These are phyloP conservation scores for Tetrahymena malaccensis DNA, from an alignment of 73 alveolate genomes.

Conservation along the genomic window DNA sequence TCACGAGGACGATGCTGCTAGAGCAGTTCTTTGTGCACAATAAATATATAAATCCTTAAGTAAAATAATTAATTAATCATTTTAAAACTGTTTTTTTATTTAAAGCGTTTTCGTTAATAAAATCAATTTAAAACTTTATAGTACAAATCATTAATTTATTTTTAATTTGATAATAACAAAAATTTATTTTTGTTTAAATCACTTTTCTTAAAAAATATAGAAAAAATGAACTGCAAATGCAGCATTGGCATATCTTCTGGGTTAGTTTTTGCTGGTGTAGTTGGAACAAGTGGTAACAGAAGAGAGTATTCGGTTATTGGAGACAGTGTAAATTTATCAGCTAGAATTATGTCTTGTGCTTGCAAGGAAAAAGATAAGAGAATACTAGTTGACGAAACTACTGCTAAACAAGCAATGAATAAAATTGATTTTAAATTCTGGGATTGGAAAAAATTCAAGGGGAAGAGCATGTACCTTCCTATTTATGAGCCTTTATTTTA, in stretches of 20 bases:
- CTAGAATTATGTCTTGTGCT: conserved; percentile 75
- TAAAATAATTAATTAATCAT: neutral
- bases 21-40: conserved; percentile 77
- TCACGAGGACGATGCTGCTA: conserved; percentile 87
- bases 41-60: conserved; percentile 46
- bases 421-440: neutral
- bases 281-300: conserved; percentile 87
- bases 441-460: conserved; percentile 4
- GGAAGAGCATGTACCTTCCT: conserved; percentile 10
- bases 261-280: conserved; percentile 83
- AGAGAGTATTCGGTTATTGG: conserved; percentile 90
- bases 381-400: neutral
- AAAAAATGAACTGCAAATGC: conserved; percentile 64
- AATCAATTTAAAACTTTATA: too few species aligned
- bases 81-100: too few species aligned
- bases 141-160: too few species aligned
- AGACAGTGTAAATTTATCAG: conserved; percentile 84
- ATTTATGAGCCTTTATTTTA: conserved; percentile 19
- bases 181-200: too few species aligned
- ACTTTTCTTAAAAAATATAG: conserved; percentile 5
- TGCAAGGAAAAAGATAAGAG: neutral
- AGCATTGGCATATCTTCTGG: conserved; percentile 85
- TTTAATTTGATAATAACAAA: too few species aligned
- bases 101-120: too few species aligned
- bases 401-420: conserved; percentile 20